Conservation (phyloP, 2,329 filamentous ascomycete genomes). For the Colletotrichum higginsianum region DNA sequence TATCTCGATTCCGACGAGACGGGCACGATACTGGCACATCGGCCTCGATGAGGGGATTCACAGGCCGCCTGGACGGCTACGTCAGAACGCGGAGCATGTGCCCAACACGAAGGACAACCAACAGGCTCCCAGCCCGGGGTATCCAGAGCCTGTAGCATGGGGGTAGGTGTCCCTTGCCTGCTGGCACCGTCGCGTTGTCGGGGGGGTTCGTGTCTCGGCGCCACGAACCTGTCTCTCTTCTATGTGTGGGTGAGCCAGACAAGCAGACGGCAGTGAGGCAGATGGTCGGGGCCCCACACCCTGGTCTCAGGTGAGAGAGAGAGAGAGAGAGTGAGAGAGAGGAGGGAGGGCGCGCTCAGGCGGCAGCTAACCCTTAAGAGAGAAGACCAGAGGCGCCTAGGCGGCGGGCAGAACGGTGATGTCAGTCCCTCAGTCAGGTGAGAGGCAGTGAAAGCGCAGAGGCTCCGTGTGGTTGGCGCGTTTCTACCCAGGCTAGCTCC, state of each 20-base stretch:
- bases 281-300: not conserved
- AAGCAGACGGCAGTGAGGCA: not conserved
- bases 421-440: conserved; percentile 39
- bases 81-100: conserved; percentile 36
- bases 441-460: conserved; percentile 7
- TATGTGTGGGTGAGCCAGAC: not conserved
- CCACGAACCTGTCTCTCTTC: conserved; percentile 28
- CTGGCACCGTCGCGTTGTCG: conserved; percentile 5
- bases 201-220: conserved; percentile 30
- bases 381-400: conserved; percentile 5
- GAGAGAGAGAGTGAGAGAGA: not conserved
- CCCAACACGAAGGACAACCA: not conserved
- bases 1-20: conserved; percentile 30
- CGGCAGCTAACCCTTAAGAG: not conserved
- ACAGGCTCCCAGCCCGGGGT: not conserved
- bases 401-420: conserved; percentile 35
- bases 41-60: conserved; percentile 31
- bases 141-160: conserved; percentile 3
- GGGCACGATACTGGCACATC: conserved; percentile 27
- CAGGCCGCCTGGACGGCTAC: conserved; percentile 6
- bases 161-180: not conserved
- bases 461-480: conserved; percentile 18
- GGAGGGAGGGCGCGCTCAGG: not conserved
- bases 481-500: conserved; percentile 23
- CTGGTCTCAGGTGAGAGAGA: conserved; percentile 12